phyloP scores from a whole-genome alignment of 331 rosid species.

The Dryas integrifolia region DNA sequence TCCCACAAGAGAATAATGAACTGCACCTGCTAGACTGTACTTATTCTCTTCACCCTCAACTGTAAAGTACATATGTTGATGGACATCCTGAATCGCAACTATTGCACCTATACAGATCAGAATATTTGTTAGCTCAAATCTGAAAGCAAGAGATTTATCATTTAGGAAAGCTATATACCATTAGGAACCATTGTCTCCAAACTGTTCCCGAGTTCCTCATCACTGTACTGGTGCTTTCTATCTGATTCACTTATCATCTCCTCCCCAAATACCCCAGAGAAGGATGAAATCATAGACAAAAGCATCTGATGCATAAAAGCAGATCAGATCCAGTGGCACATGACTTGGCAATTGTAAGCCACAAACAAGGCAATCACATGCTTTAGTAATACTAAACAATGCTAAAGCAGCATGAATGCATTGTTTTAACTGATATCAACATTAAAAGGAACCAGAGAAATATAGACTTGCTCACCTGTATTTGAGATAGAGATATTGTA shows the following conservation, averaged over 20 bases:
- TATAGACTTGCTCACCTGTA: constrained; percentile 49
- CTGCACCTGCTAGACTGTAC: constrained; percentile 59
- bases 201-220: constrained; percentile 40
- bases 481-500: constrained; percentile 65
- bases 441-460: constrained; percentile 5
- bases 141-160: constrained; percentile 27
- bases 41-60: constrained; percentile 63
- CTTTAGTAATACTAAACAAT: constrained; percentile 6
- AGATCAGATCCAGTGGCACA: constrained; percentile 25
- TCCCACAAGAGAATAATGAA: constrained; percentile 90
- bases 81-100: constrained; percentile 84
- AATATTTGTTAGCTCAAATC: constrained; percentile 34
- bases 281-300: constrained; percentile 55
- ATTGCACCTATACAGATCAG: constrained; percentile 66
- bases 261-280: constrained; percentile 49
- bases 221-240: constrained; percentile 35
- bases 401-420: constrained; percentile 8
- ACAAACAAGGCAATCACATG: constrained; percentile 9
- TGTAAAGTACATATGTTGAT: constrained; percentile 81
- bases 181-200: constrained; percentile 66
- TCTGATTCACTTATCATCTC: constrained; percentile 33
- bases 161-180: constrained; percentile 46
- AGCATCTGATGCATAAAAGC: constrained; percentile 47
- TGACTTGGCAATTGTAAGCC: constrained; percentile 3
- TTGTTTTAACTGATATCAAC: constrained; percentile 16